Evolutionary conservation across 2,329 filamentous ascomycete genomes (phyloP), one percentile per base, ranked within the genome.

Genomic region (Colletotrichum truncatum): DNA sequence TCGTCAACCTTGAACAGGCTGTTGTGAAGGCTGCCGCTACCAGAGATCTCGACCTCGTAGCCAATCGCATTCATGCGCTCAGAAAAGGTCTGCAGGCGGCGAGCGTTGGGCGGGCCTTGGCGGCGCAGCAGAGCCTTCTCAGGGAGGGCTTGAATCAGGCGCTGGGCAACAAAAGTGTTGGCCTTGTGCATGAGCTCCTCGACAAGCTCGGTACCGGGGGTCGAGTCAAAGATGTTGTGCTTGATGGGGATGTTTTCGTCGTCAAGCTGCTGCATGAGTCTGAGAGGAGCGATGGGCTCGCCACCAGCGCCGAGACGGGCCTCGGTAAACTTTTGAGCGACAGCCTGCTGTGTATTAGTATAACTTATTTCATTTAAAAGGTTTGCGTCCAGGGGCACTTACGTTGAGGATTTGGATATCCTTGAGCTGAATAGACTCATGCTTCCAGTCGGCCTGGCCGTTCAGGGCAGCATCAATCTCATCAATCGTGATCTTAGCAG

Each of bases 171-270:
- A 75, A 93, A 91, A 49, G 89, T 87, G 76, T 99, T 98, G 64
- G 93, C 92, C 83, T 97, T 97, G 84, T 97, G 92, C 81, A 93
- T 91, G 56, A 99, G 84, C 82, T 99, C 96, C 78, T 99, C 96
- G 45, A 98, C 93, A 68, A 98, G 88, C 80, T 98, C 95, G 68
- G 97, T 93, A 3, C 94, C 93, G 9, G 91, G 85, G 11, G 93
- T 93, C 28, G 93, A 95, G 77, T 98, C 91, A 74, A 98, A 99
- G 69, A 99, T 92, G 81, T 98, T 99, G 76, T 93, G 89, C 81
- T 97, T 94, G 39, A 98, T 94, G 3, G 95, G 96, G 56, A 98
- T 93, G 77, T 98, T 98, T 84, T 99, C 96, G 72, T 99, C 96
- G 71, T 99, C 96, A 39, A 98, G 86, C 80, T 97, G 94, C 79